Base-by-base conservation (phyloP, 768 basidiomycete species). In the Brasilioporus rufonigricans region DNA sequence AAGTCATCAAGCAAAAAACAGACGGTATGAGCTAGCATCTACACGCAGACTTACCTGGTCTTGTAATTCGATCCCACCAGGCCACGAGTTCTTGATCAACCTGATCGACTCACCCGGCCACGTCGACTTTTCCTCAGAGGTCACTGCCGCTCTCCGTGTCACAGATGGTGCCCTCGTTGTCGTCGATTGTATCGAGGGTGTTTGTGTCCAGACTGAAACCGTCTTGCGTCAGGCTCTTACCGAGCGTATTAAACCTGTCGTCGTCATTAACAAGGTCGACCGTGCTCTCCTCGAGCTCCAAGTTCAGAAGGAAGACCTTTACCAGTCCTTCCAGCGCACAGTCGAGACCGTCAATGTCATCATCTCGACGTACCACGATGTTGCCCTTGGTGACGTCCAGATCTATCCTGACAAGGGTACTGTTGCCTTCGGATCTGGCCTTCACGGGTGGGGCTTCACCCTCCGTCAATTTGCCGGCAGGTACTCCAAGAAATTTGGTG, bases 71-170 rank as follows among this genome's bases (percentile, higher is more conserved):
- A 33, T 47, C 50, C 36, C 43, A 44, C 50, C 56, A 87, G 93
- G 94, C 61, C 81, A 85, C 71, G 93, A 98, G 74, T 99, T 99
- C 84, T 84, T 99, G 83, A 98, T 99, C 82, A 99, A 99, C 79
- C 78, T 99, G 78, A 98, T 99, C 80, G 97, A 99, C 74, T 98
- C 95, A 9, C 97, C 97, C 50, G 97, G 97, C 67, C 97, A 99
- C 85, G 97, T 99, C 75, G 97, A 99, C 75, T 99, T 99, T 82
- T 99, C 97, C 32, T 98, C 97, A 49, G 97, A 99, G 77, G 97
- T 99, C 66, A 99, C 97, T 3, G 97, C 97, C 58, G 97, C 97
- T 61, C 93, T 99, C 71, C 97, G 97, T 79, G 97, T 99, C 68
- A 99, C 97, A 60, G 97, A 99, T 62, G 97, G 96, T 80, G 97